A percentile compares a stretch with the other conserved stretches of the same genome.
Evolutionary conservation across 2,329 filamentous ascomycete species (phyloP).

Genomic region (Aspergillus sp.): DNA sequence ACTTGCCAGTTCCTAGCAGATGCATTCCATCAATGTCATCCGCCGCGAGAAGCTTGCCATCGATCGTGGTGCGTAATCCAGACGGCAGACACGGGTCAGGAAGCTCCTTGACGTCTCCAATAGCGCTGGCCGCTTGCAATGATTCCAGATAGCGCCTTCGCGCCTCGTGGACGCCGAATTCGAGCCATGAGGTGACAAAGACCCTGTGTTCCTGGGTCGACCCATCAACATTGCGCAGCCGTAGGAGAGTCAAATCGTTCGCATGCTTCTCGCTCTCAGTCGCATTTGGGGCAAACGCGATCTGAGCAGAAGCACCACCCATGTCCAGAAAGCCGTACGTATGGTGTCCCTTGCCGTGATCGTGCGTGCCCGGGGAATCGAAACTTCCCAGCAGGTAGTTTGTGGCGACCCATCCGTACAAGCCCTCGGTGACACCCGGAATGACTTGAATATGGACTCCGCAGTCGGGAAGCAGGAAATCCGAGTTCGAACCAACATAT

Average conservation of each 20-base stretch:
- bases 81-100: conserved; percentile 89
- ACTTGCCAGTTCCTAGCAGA: conserved; percentile 81
- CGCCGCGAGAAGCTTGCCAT: conserved; percentile 61
- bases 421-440: conserved; percentile 87
- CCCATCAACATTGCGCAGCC: conserved; percentile 81
- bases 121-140: conserved; percentile 67
- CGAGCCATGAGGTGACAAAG: conserved; percentile 95
- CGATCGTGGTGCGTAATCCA: conserved; percentile 71
- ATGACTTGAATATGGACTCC: conserved; percentile 89
- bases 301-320: conserved; percentile 96
- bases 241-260: conserved; percentile 81
- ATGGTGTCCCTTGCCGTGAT: conserved; percentile 83
- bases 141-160: conserved; percentile 79
- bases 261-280: conserved; percentile 90
- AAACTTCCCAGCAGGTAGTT: conserved; percentile 95
- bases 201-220: conserved; percentile 77
- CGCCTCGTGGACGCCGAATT: conserved; percentile 95
- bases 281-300: conserved; percentile 91
- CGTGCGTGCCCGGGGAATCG: conserved; percentile 70
- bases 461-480: conserved; percentile 89
- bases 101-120: conserved; percentile 63
- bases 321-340: conserved; percentile 98
- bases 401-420: conserved; percentile 96
- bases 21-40: conserved; percentile 48
- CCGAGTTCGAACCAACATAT: conserved; percentile 74